Base-by-base conservation (phyloP, 768 basidiomycete species). In the Fibroporia radiculosa region DNA sequence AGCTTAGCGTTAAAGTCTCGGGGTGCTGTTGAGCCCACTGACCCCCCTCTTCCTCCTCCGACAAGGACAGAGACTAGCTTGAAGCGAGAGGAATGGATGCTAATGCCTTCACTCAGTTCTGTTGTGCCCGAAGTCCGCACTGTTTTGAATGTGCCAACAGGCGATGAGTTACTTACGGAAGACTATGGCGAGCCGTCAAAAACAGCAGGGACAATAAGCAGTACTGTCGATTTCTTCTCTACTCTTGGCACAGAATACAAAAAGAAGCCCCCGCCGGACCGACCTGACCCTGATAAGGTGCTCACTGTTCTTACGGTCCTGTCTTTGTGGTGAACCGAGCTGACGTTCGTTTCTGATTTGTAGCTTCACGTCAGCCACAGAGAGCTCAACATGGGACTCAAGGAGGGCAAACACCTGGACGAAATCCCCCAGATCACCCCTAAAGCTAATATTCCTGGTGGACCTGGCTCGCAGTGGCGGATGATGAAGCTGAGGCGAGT, bases 401-500 rank as follows among this genome's bases (percentile, higher is more conserved):
- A 64, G 45, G 66, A 75, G 48, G 72, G 69, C 7, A 64, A 53
- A 23, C 25, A 57, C 28, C 47, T 67, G 8, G 60, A 68, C 20
- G 63, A 75, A 46, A 59, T 67, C 11, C 66, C 70, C 40, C 66
- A 68, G 20, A 57, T 72, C 3, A 56, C 67, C 39, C 63, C 72
- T 4, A 78, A 74, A 60, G 58, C 75, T 18, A 61, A 68, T 44
- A 78, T 75, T 0, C 90, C 92, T 0, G 95, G 95, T 2, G 92
- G 91, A 1, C 86, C 93, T 4, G 95, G 95, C 10, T 91, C 90
- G 2, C 82, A 80, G 58, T 99, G 96, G 95, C 82, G 96, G 13
- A 98, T 98, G 96, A 92, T 89, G 82, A 91, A 93, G 55, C 77
- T 99, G 0, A 78, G 82, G 31, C 75, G 88, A 13, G 84, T 91